Base-by-base conservation (phyloP, 2,329 filamentous ascomycete species). In the Talaromyces piceae region DNA sequence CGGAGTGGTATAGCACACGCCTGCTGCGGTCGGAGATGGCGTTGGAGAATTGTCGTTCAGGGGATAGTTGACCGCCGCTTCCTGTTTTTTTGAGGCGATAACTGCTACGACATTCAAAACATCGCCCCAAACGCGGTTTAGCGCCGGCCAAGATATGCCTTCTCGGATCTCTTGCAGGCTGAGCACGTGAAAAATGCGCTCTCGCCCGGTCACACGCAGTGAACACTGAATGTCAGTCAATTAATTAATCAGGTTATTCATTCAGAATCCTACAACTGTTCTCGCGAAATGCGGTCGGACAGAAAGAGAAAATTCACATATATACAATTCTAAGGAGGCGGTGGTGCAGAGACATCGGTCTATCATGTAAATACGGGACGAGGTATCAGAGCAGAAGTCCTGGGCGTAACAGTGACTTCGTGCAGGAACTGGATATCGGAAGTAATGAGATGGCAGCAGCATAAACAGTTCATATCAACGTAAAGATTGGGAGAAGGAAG, bases 171-270 rank as follows among this genome's bases (percentile, higher is more conserved):
- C n/a, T n/a, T n/a, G n/a, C n/a, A n/a, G n/a, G n/a, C 26, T 13
- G 22, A 52, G 45, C 50, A 52, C 46, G 50, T 52, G 50, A 39
- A 52, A n/a, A n/a, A n/a, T n/a, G n/a, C n/a, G n/a, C n/a, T n/a
- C n/a, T n/a, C n/a, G 28, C 7, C 28, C 28, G 28, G 28, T 30
- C 13, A 13, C 28, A 30, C 28, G 28, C 13, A 7, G 28, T 13
- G 28, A 13, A 13, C 28, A 13, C 7, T 13, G 28, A 13, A 30
- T 30, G 28, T 7, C 28, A 13, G 28, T 30, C 28, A 30, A 30
- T 7, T 13, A 30, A n/a, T n/a, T n/a, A n/a, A n/a, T n/a, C n/a
- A n/a, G n/a, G n/a, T n/a, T n/a, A n/a, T n/a, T n/a, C n/a, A n/a
- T n/a, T n/a, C n/a, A n/a, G n/a, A n/a, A n/a, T n/a, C 8, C 20